These are phyloP conservation scores for Aspergillus fijiensis DNA, from an alignment of 2,329 filamentous ascomycete species.

Conservation along the genomic window DNA sequence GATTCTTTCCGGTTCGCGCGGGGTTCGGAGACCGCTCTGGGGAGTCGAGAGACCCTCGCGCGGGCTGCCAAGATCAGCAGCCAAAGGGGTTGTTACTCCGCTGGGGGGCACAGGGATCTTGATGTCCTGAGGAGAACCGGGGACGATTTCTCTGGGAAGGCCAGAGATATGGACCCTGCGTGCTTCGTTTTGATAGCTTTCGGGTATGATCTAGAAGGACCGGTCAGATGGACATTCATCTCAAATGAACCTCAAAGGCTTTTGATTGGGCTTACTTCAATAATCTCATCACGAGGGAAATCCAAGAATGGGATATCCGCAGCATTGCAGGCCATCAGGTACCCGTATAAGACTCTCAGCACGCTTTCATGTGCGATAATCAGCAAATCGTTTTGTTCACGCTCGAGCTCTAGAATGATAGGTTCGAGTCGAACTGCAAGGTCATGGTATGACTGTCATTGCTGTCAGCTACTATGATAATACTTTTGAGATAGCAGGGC, in stretches of 20 bases:
- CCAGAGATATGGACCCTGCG: slow-evolving; percentile 83
- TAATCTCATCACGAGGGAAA: slow-evolving; percentile 95
- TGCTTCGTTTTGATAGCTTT: slow-evolving; percentile 94
- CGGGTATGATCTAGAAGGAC: slow-evolving; percentile 74
- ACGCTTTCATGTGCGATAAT: slow-evolving; percentile 98
- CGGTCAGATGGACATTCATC: slow-evolving; percentile 13
- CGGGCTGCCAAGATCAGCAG: slow-evolving; percentile 43
- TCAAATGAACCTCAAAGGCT: background rate
- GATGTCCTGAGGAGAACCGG: slow-evolving; percentile 77
- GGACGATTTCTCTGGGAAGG: slow-evolving; percentile 65
- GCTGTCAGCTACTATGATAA: slow-evolving; percentile 1
- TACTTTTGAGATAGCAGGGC: background rate
- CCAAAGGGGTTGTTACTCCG: slow-evolving; percentile 46
- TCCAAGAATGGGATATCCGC: slow-evolving; percentile 89
- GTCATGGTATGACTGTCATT: slow-evolving; percentile 84
- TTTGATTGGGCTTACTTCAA: slow-evolving; percentile 62
- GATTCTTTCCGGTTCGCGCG: slow-evolving; percentile 46
- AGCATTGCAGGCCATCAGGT: slow-evolving; percentile 97
- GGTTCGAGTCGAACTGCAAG: slow-evolving; percentile 96
- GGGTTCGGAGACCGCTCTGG: slow-evolving; percentile 42
- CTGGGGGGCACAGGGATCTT: slow-evolving; percentile 70
- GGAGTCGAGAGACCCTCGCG: slow-evolving; percentile 44
- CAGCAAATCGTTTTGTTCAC: slow-evolving; percentile 94
- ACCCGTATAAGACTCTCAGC: slow-evolving; percentile 93
- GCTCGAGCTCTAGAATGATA: slow-evolving; percentile 94